Base-by-base conservation (phyloP, 805 yeast species). In the Lipomyces starkeyi region DNA sequence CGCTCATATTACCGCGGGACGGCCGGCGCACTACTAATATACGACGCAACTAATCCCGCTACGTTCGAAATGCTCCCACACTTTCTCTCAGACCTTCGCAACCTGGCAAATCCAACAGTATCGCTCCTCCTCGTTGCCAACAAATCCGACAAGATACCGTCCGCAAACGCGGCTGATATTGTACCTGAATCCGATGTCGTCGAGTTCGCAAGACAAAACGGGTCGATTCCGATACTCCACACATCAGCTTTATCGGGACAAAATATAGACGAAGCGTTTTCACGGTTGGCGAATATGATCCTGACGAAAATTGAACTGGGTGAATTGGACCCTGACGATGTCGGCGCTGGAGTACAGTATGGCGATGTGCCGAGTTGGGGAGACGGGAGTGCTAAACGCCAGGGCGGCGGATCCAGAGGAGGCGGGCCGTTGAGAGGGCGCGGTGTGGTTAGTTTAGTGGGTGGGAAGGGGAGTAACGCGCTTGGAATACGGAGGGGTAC, bases 1-100 rank as follows among this genome's bases (percentile, higher is more conserved):
- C 87, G 95, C 63, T 97, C 97, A 2, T 93, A 93, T 78, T 93
- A 93, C 78, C 83, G 98, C 76, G 98, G 97, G 53, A 97, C 98
- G 0, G 96, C 93, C 56, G 97, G 97, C 63, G 97, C 97, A 2
- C 83, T 93, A 70, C 88, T 93, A 66, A 97, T 92, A 47, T 93
- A 91, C 78, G 97, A 93, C 80, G 90, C 93, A 73, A 87, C 96
- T 61, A 91, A 91, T 77, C 86, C 93, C 14, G 93, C 89, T 76
- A 86, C 92, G 62, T 93, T 92, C 79, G 97, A 91, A 78, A 87
- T 88, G 71, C 93, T 93, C 70, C 86, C 89, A 56, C 89, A 92
- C 78, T 93, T 97, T 95, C 82, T 93, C 74, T 89, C 90, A 74
- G 97, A 93, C 78, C 84, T 93, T 78, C 88, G 89, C 78, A 95